Base-by-base conservation (phyloP, 2,329 filamentous ascomycete species). In the Sclerotinia glacialis region DNA sequence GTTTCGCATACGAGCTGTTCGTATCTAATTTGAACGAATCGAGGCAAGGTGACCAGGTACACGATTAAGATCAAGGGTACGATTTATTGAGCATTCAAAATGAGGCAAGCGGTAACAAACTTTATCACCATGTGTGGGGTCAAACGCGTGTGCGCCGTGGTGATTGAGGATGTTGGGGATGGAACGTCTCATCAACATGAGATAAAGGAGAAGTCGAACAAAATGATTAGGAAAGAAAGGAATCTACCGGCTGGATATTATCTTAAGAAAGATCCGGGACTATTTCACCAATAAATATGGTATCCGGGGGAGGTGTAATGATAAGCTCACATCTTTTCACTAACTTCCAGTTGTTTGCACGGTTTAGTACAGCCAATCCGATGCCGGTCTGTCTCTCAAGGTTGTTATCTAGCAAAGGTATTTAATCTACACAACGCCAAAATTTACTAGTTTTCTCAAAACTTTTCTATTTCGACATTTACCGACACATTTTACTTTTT, bases 121-220 rank as follows among this genome's bases (percentile, higher is more conserved):
- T 42, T 28, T 49, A 52, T 31, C 28, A 46, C n/a, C 23, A 8
- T 49, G 26, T 28, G 54, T 65, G 63, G 63, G 63, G 63, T 49
- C 34, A 59, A 65, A 52, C 46, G 63, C 44, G 53, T 21, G 63
- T 64, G 62, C 62, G 54, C 62, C n/a, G 31, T 12, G 23, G n/a
- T 37, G 23, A 40, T 50, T 26, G 63, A 52, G 21, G 42, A 52
- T 60, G 34, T 52, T 59, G 64, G 26, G 37, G 54, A 50, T 52
- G 54, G 26, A 44, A 65, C 42, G 34, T 65, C 52, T 65, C 46
- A 44, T 2, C 2, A 60, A 42, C 37, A 23, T 11, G 26, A 65
- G n/a, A 26, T 23, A 42, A 52, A 50, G 44, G 64, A 11, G 54
- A 44, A 21, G 34, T 42, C 4, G 40, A 52, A 14, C 44, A 50